These are phyloP conservation scores for Kockiozyma suomiensis DNA, from an alignment of 805 yeast species.

Conservation along the genomic window DNA sequence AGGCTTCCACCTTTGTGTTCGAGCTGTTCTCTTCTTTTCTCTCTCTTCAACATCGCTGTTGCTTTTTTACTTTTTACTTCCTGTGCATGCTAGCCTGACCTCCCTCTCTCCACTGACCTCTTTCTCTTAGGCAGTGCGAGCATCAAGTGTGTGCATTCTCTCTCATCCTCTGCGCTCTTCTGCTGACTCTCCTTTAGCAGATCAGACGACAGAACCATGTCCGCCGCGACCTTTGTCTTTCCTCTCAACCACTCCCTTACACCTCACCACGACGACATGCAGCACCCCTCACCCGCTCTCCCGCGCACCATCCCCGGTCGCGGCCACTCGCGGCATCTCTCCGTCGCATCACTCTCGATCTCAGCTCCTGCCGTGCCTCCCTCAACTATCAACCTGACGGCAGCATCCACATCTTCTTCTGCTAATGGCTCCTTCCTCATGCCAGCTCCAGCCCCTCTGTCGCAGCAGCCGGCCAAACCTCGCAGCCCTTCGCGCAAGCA, in stretches of 20 bases:
- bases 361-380: background rate
- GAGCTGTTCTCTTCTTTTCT: too few relatives aligned
- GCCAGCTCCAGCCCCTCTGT: background rate
- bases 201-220: too few relatives aligned
- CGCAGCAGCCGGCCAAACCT: background rate
- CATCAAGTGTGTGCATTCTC: too few relatives aligned
- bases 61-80: too few relatives aligned
- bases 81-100: too few relatives aligned
- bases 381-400: too few relatives aligned
- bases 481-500: constrained; percentile 46
- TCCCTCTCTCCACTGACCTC: too few relatives aligned
- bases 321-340: constrained; percentile 1
- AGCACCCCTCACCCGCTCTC: background rate
- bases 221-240: constrained; percentile 15
- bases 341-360: constrained; percentile 8
- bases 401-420: too few relatives aligned
- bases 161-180: too few relatives aligned
- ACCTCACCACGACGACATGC: background rate
- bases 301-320: constrained; percentile 1
- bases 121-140: too few relatives aligned
- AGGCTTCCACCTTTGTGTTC: background rate
- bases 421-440: background rate
- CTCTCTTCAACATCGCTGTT: too few relatives aligned
- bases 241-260: constrained; percentile 15
- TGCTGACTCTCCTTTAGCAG: too few relatives aligned